Evolutionary conservation across 257 asterid genomes (phyloP).

Genomic region (Rauvolfia tetraphylla): DNA sequence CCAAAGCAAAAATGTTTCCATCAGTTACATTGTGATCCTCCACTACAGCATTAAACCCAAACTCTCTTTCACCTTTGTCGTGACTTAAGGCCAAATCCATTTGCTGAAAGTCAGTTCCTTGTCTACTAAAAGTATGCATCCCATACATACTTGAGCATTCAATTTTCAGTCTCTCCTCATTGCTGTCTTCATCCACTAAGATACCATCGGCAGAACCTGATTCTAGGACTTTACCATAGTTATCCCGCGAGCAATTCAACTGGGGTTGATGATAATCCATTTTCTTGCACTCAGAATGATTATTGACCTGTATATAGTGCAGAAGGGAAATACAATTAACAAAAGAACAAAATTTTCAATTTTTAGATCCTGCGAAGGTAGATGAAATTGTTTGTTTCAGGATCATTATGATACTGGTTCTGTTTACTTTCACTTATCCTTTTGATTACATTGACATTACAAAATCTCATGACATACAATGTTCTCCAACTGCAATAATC

Average conservation of each 20-base stretch:
- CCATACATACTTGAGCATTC: neutral
- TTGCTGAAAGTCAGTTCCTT: slow-evolving; percentile 3
- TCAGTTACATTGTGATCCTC: neutral
- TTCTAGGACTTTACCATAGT: neutral
- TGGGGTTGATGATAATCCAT: neutral
- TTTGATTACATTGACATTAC: neutral
- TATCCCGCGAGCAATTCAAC: neutral
- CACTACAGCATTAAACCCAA: neutral
- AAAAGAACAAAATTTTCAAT: neutral
- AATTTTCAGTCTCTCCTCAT: neutral
- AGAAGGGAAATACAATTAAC: neutral
- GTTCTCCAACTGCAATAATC: too few species aligned
- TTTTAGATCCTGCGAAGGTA: neutral
- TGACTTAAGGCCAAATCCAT: neutral
- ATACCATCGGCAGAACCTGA: neutral
- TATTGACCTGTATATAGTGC: neutral
- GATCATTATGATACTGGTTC: too few species aligned
- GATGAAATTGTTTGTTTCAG: neutral
- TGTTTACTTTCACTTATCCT: too few species aligned
- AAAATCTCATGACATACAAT: neutral
- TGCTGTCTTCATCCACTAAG: neutral
- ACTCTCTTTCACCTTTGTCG: neutral
- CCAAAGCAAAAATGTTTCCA: neutral
- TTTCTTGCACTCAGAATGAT: neutral
- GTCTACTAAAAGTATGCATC: neutral